Base-by-base conservation (phyloP, 257 asterid genomes). In the Cinchona pubescens region DNA sequence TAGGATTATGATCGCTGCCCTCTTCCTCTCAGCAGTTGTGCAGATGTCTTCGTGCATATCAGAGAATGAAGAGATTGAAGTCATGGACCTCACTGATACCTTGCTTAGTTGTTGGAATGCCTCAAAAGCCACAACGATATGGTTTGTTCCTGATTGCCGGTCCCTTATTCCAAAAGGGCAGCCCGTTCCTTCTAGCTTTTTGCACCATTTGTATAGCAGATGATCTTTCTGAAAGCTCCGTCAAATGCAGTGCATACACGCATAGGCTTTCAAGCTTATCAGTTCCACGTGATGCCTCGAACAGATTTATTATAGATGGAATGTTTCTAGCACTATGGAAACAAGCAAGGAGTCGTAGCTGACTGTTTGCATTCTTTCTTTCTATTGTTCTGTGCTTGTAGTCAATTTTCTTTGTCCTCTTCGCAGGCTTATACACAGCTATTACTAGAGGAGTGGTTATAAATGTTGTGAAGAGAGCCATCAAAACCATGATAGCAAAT, bases 381-480 rank as follows among this genome's bases (percentile, higher is more conserved):
- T 82, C 83, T 51, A 88, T 82, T 34, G 87, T 86, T 75, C 87
- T 82, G 75, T 86, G 78, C 67, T 84, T 81, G 82, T 86, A 86
- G 21, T 65, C 70, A 13, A 59, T 42, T 46, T 48, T 74, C 6
- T 58, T 59, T 30, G 83, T 67, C 42, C 71, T 68, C 78, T 80
- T 83, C 37, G 88, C 90, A 4, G 91, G 91, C 63, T 85, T 87
- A 76, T 87, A 87, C 16, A 84, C 87, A 18, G 87, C 84, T 71
- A 82, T 53, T 13, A 88, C 92, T 23, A 79, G 38, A n/a, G 92
- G 92, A 0, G 92, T 88, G 10, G 92, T 88, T 69, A 86, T 84
- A 63, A 88, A 88, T 14, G 92, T 88, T 21, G 92, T 88, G 84
- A 88, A 84, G 66, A 88, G 82, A 66, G 92, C 90, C 92, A 88